Conservation (phyloP, 1,284 basidiomycete genomes). For the Pisolithus thermaeus region DNA sequence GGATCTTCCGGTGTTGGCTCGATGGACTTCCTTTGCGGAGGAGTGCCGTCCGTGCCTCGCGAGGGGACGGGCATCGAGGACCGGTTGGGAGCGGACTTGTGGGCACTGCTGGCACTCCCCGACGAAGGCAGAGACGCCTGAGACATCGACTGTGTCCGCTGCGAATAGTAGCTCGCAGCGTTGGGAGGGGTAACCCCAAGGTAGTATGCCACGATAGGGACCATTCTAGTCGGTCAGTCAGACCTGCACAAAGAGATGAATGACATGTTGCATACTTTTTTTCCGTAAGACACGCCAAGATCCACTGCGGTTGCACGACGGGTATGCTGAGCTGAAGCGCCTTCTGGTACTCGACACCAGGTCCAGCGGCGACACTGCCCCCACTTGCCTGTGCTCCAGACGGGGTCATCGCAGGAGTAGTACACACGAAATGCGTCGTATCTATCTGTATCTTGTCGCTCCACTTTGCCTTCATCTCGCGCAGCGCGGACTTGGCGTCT, state of each 20-base stretch:
- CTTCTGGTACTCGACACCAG: constrained; percentile 84
- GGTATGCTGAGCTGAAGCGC: constrained; percentile 88
- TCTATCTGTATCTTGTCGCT: constrained; percentile 93
- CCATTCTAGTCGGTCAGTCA: constrained; percentile 51
- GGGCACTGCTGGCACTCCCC: constrained; percentile 31
- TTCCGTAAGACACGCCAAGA: constrained; percentile 78
- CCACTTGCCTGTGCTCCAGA: constrained; percentile 53
- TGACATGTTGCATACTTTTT: constrained; percentile 54
- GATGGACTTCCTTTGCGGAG: constrained; percentile 25
- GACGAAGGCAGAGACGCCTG: constrained; percentile 48
- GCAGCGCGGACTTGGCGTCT: constrained; percentile 70
- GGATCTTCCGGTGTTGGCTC: constrained; percentile 49
- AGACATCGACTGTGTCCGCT: constrained; percentile 71
- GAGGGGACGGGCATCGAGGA: constrained; percentile 21
- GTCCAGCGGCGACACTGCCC: constrained; percentile 37
- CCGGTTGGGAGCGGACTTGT: constrained; percentile 27
- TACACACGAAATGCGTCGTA: constrained; percentile 95
- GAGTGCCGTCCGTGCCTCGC: constrained; percentile 13
- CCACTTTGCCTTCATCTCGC: constrained; percentile 79
- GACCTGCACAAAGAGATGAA: not conserved
- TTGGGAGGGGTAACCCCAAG: constrained; percentile 60
- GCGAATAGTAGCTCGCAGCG: constrained; percentile 41
- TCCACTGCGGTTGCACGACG: constrained; percentile 87
- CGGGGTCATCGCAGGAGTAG: constrained; percentile 70
- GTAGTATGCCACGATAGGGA: constrained; percentile 79